phyloP scores from a whole-genome alignment of 2,329 filamentous ascomycete genomes.

The Magnaporthales sp. region DNA sequence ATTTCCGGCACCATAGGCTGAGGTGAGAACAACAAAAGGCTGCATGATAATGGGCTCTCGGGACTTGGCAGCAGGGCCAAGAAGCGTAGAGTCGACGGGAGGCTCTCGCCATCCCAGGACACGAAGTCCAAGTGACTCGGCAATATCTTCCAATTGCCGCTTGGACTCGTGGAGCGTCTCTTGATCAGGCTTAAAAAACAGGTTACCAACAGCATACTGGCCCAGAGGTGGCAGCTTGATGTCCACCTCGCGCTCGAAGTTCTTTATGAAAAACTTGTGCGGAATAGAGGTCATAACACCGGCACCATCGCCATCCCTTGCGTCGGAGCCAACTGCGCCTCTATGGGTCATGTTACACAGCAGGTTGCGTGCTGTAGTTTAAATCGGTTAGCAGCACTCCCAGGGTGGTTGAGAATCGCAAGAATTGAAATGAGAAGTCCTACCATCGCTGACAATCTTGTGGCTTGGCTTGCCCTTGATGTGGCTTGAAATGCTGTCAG shows the following conservation, averaged over 20 bases:
- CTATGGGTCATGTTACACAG: conserved; percentile 99
- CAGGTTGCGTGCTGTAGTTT: conserved; percentile 65
- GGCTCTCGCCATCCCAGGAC: conserved; percentile 96
- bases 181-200: conserved; percentile 97
- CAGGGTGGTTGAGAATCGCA: no score
- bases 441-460: conserved; percentile 98
- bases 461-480: conserved; percentile 97
- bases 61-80: conserved; percentile 86
- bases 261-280: conserved; percentile 97
- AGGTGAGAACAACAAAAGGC: conserved; percentile 84
- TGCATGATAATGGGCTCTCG: conserved; percentile 93
- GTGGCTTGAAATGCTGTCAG: conserved; percentile 48
- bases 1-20: conserved; percentile 74
- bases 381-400: neutral
- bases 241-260: conserved; percentile 86
- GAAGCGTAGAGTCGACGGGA: conserved; percentile 83
- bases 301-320: conserved; percentile 93
- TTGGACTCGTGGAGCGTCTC: conserved; percentile 86
- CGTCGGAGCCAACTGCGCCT: conserved; percentile 95
- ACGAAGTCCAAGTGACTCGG: conserved; percentile 76
- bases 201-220: conserved; percentile 93
- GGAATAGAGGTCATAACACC: conserved; percentile 99
- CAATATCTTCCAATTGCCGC: conserved; percentile 87
- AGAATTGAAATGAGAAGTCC: conserved; percentile 22
- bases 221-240: conserved; percentile 80